These are phyloP conservation scores for Ascoidea tarda DNA, from an alignment of 805 yeast species.

Conservation along the genomic window DNA sequence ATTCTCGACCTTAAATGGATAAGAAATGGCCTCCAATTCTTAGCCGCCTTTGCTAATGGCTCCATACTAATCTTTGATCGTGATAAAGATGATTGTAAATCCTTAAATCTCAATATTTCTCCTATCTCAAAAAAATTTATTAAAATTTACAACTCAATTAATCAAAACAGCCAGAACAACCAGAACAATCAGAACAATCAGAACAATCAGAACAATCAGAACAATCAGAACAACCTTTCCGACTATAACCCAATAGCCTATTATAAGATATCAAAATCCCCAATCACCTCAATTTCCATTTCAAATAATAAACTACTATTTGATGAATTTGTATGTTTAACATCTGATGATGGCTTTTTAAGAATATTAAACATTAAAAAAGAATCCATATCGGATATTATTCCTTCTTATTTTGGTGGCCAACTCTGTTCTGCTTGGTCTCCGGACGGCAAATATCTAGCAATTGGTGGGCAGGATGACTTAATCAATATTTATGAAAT, in stretches of 20 bases:
- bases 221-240: constrained; percentile 11
- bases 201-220: constrained; percentile 16
- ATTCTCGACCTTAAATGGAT: constrained; percentile 35
- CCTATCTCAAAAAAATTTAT: constrained; percentile 1
- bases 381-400: constrained; percentile 33
- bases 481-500: constrained; percentile 24
- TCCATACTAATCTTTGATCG: constrained; percentile 37
- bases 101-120: too few species aligned
- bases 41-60: constrained; percentile 54
- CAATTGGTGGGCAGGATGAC: constrained; percentile 77
- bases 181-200: constrained; percentile 12
- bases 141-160: constrained; percentile 16
- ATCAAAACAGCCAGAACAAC: constrained; percentile 19
- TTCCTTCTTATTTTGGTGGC: constrained; percentile 58
- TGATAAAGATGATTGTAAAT: constrained; percentile 26
- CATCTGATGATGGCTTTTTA: constrained; percentile 52
- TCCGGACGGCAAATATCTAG: constrained; percentile 65
- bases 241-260: constrained; percentile 35
- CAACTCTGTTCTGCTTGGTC: constrained; percentile 36
- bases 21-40: constrained; percentile 28
- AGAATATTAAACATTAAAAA: constrained; percentile 36
- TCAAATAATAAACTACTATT: constrained; percentile 16
- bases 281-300: constrained; percentile 34
- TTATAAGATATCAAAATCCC: constrained; percentile 43
- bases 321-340: constrained; percentile 29